These are phyloP conservation scores for Penicillium brevicompactum DNA, from an alignment of 2,329 filamentous ascomycete genomes.

Conservation along the genomic window DNA sequence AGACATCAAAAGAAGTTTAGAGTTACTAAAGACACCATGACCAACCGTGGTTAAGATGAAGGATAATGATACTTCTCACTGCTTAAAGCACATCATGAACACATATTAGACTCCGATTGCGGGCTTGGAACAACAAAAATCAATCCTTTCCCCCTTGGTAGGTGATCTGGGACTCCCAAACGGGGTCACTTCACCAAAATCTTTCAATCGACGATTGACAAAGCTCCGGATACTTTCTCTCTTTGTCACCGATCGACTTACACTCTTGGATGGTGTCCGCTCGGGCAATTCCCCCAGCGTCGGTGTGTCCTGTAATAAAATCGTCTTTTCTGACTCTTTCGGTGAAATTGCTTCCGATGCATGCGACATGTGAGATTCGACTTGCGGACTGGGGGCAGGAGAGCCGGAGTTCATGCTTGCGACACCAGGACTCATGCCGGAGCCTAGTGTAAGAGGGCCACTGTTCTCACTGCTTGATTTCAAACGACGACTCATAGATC, in stretches of 20 bases:
- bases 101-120: neutral
- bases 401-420: neutral
- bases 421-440: constrained; percentile 17
- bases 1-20: too few species aligned
- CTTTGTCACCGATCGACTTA: constrained; percentile 16
- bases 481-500: constrained; percentile 41
- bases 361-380: neutral
- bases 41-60: too few species aligned
- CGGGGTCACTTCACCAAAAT: neutral
- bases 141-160: constrained; percentile 5
- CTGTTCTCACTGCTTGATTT: constrained; percentile 34
- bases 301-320: neutral
- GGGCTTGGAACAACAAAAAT: neutral
- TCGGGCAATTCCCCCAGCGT: neutral
- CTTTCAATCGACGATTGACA: constrained; percentile 11
- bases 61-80: neutral
- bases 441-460: constrained; percentile 22
- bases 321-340: neutral
- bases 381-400: neutral
- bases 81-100: neutral
- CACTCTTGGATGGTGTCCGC: neutral
- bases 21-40: too few species aligned
- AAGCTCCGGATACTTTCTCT: constrained; percentile 16
- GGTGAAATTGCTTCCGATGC: neutral
- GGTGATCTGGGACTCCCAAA: neutral